Base-by-base conservation (phyloP, 2,329 filamentous ascomycete genomes). In the Fusarium sambucinum region DNA sequence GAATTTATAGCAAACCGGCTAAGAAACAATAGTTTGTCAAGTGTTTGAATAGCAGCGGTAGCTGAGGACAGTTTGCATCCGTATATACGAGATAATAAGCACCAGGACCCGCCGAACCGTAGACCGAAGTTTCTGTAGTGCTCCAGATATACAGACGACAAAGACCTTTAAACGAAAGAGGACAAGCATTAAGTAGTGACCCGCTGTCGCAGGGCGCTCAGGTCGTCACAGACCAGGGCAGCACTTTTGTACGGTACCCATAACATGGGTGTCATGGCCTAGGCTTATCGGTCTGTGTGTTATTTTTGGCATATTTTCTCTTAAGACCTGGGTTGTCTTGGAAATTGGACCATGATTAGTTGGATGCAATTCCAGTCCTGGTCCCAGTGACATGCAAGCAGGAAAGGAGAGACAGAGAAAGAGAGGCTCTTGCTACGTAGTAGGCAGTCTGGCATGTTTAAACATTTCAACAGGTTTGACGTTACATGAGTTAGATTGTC, bases 301-400 rank as follows among this genome's bases (percentile, higher is more conserved):
- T 69, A 70, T 69, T 69, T 69, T 69, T 69, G 66, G 66, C 53
- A 69, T 52, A 3, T 46, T 42, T 47, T 40, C 19, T 44, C 16
- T n/a, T 16, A 23, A 44, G 27, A n/a, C 33, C 19, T 30, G 32
- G 30, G 25, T 30, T 48, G 52, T 50, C 54, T 53, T 58, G 48
- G 60, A 42, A 51, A 55, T 59, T 47, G 30, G 42, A 27, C 23
- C 55, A 40, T 45, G 23, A 55, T 69, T 59, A 35, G 58, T 21
- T 45, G 37, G 30, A 27, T 27, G n/a, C 17, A 21, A 23, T 32
- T 44, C 16, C 13, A 27, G 29, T 46, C 32, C 21, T 29, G 51
- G 54, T 38, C 32, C 14, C 35, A 51, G 33, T 48, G 21, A n/a
- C 30, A n/a, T 33, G 12, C 30, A 23, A n/a, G 17, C 47, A 38